Evolutionary conservation across 208 protist species (phyloP), one percentile per base, ranked within the genome.

Genomic region (Trypanosoma scelopori): DNA sequence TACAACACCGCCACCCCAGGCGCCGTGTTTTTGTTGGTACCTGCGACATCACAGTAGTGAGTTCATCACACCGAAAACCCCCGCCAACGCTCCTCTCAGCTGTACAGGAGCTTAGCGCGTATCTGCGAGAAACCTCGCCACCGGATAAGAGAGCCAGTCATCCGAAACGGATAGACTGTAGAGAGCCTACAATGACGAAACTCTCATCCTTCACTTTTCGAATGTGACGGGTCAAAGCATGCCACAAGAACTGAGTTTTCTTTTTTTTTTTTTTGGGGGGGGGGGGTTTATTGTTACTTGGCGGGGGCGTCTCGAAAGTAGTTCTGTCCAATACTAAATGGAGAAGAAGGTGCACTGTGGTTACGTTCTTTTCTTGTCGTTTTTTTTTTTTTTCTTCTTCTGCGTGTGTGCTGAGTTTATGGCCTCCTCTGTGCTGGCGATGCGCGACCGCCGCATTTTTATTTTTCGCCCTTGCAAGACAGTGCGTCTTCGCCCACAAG

Each of bases 11-110:
- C 22, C 61, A 73, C 39, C 71, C 71, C 3, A 67, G 48, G 32
- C 78, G 75, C 30, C 55, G 48, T 49, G 69, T 95, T 0, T 64
- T 91, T 58, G 75, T 81, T 1, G 84, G 80, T 55, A 80, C 75
- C n/a, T 91, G 84, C 60, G 81, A 95, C 63, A 66, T 95, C 42
- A 84, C 82, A 4, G 76, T 85, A 22, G 82, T 90, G 63, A 78
- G 82, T 55, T 82, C 79, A 13, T 53, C 63, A 23, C 73, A 89
- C 53, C 63, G 77, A 20, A 69, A 27, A 1, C 60, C 86, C 4
- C 84, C 83, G 12, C 35, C 59, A 23, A 49, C 64, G 25, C 68
- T 95, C 48, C 49, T 76, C 41, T 49, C 49, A 22, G 76, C 72
- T 32, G 48, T 95, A 72, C 55, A 55, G 16, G 48, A 67, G 25